Base-by-base conservation (phyloP, 2,329 filamentous ascomycete species). In the Akanthomyces muscarius region DNA sequence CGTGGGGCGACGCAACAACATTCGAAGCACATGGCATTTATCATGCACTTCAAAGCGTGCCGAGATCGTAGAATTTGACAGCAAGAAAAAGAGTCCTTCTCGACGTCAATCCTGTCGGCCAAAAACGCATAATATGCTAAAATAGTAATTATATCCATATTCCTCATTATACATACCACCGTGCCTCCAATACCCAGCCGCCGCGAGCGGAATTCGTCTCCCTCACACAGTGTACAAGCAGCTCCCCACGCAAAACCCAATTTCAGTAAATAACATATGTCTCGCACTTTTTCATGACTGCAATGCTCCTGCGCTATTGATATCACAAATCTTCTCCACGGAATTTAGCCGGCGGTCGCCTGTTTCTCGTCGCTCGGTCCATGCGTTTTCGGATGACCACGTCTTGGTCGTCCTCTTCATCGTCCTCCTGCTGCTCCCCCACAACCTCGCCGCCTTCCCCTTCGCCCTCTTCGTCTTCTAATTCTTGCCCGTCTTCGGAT, bases 341-440 rank as follows among this genome's bases (percentile, higher is more conserved):
- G 62, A 76, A 72, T 53, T 77, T 77, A 10, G 73, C 72, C 2
- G 75, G 74, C 52, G 67, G 69, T 23, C 75, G 71, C 45, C 75
- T 71, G 30, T 69, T 72, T 59, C 75, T 70, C 28, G 65, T 64
- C 21, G 68, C 68, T 48, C 73, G 67, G 38, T 71, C 69, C 51
- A 66, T 65, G 28, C 68, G 66, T 52, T 69, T 66, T 57, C 70
- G 68, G 16, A 74, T 63, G 23, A 74, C 63, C 36, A 73, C 70
- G 38, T 75, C 73, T 56, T 72, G 67, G 41, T 75, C 70, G 6
- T 71, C 73, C 11, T 73, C 71, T 4, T 70, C 71, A 5, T 68
- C 65, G 5, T 62, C 51, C 1, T 60, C 62, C 2, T 64, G 33
- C 10, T 36, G 1, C 33, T 11, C 8, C 2, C 8, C 33, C 33